A percentile compares a stretch with the other conserved stretches of the same genome.
These are phyloP conservation scores for Nadsonia starkeyi-henricii DNA, from an alignment of 1,139 yeast genomes.

Conservation along the genomic window DNA sequence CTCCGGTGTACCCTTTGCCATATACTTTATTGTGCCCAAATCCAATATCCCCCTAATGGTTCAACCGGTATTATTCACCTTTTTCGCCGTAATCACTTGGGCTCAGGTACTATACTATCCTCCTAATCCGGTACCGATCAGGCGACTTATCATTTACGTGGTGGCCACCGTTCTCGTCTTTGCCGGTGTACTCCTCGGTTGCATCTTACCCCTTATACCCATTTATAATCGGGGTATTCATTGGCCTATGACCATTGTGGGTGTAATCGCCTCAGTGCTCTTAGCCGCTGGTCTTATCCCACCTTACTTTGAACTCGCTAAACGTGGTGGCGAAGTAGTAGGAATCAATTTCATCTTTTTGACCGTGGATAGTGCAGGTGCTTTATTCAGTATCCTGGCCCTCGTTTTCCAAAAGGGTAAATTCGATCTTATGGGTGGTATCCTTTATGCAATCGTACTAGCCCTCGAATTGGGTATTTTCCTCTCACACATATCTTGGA, in stretches of 20 bases:
- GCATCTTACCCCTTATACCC: slow-evolving; percentile 57
- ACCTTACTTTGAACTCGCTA: slow-evolving; percentile 73
- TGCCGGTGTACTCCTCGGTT: slow-evolving; percentile 54
- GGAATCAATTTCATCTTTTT: slow-evolving; percentile 82
- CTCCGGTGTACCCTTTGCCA: slow-evolving; percentile 72
- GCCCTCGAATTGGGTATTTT: slow-evolving; percentile 68
- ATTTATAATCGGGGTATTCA: slow-evolving; percentile 37
- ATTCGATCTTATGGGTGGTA: slow-evolving; percentile 65
- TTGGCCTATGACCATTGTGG: slow-evolving; percentile 75
- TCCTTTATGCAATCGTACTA: slow-evolving; percentile 59
- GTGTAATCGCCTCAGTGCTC: slow-evolving; percentile 62
- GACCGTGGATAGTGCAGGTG: slow-evolving; percentile 67
- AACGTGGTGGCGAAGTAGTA: slow-evolving; percentile 68
- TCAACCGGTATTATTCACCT: slow-evolving; percentile 76
- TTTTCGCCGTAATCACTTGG: slow-evolving; percentile 57
- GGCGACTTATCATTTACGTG: slow-evolving; percentile 8
- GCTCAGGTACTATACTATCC: slow-evolving; percentile 71
- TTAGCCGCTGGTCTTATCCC: slow-evolving; percentile 72
- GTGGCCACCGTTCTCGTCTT: slow-evolving; percentile 29
- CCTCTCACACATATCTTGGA: slow-evolving; percentile 58
- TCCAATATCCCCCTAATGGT: slow-evolving; percentile 65
- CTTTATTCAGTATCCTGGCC: slow-evolving; percentile 58
- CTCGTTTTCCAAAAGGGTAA: slow-evolving; percentile 21
- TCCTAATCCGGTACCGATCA: slow-evolving; percentile 27
- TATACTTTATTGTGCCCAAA: slow-evolving; percentile 60